Base-by-base conservation (phyloP, 768 basidiomycete genomes). In the Candolleomyces eurysporus region DNA sequence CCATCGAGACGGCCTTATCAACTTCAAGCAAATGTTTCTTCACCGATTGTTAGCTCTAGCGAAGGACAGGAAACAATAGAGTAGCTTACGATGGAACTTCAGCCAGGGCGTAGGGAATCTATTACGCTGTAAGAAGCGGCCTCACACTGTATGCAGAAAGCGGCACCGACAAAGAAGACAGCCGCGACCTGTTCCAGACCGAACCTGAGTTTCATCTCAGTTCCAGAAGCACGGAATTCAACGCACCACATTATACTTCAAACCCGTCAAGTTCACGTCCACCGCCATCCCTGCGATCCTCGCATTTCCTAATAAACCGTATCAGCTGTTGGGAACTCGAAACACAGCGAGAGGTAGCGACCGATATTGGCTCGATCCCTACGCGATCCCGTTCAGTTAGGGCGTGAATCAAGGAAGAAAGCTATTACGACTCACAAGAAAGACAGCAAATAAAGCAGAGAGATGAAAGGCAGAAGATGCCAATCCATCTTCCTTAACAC, bases 391-490 rank as follows among this genome's bases (percentile, higher is more conserved):
- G 40, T 54, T 53, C 21, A 13, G 53, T 2, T 14, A 46, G 21
- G n/a, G 11, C 17, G 6, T 10, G 19, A n/a, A 54, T 7, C 49
- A 32, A 52, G 22, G 22, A 11, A 11, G 13, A 48, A 58, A 19
- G 32, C 26, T 31, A 8, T 9, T 16, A 21, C 45, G 3, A 75
- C 79, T 71, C 62, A 81, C 78, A 82, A 66, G 65, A 81, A 82
- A 7, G 79, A 81, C 54, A 80, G 70, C 45, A 82, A 69, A 60
- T 80, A 81, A 11, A 82, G 66, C 42, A 80, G 59, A 5, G 78
- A 79, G 42, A 81, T 74, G 52, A 81, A 72, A 7, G 80, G 79
- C 52, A 82, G 64, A 22, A 82, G 64, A 61, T 81, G 78, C 61
- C 70, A 67, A 63, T 82, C 81, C 32, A 82, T 63, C 65, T 82